phyloP scores from a whole-genome alignment of 2,329 filamentous ascomycete species.

The Curvularia eragrostidis region DNA sequence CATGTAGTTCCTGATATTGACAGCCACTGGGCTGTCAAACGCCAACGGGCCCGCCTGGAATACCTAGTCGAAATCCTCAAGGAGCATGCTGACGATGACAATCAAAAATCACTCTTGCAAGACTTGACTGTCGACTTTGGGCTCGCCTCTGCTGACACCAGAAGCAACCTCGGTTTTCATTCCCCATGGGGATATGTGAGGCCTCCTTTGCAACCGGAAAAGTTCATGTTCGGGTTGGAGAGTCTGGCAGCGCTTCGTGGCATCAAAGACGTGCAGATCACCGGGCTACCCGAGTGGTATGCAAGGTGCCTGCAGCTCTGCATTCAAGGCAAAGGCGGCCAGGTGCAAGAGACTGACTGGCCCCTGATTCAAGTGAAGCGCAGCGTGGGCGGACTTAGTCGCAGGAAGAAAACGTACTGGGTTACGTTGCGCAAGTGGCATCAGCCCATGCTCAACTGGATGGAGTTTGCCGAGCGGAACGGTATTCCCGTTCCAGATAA shows the following conservation, averaged over 20 bases:
- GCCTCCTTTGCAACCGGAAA: slow-evolving; percentile 1
- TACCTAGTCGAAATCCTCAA: slow-evolving; percentile 32
- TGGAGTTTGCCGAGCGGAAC: slow-evolving; percentile 33
- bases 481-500: slow-evolving; percentile 18
- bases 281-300: slow-evolving; percentile 30
- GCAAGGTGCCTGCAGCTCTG: slow-evolving; percentile 26
- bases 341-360: slow-evolving; percentile 26
- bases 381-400: background rate
- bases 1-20: slow-evolving; percentile 4
- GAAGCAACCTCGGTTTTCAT: background rate
- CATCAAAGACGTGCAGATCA: slow-evolving; percentile 25
- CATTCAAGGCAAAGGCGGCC: slow-evolving; percentile 31
- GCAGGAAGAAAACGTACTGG: slow-evolving; percentile 5
- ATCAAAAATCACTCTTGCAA: slow-evolving; percentile 25
- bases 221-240: slow-evolving; percentile 31
- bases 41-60: slow-evolving; percentile 27
- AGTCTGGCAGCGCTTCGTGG: slow-evolving; percentile 24
- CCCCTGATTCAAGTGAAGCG: slow-evolving; percentile 20
- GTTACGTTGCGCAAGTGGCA: slow-evolving; percentile 26
- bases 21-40: slow-evolving; percentile 20
- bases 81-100: slow-evolving; percentile 25
- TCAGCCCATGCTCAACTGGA: slow-evolving; percentile 32
- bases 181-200: background rate
- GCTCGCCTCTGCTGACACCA: background rate
- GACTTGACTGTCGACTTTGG: slow-evolving; percentile 12